These are phyloP conservation scores for Fusarium sp. DNA, from an alignment of 2,329 filamentous ascomycete species.

Conservation along the genomic window DNA sequence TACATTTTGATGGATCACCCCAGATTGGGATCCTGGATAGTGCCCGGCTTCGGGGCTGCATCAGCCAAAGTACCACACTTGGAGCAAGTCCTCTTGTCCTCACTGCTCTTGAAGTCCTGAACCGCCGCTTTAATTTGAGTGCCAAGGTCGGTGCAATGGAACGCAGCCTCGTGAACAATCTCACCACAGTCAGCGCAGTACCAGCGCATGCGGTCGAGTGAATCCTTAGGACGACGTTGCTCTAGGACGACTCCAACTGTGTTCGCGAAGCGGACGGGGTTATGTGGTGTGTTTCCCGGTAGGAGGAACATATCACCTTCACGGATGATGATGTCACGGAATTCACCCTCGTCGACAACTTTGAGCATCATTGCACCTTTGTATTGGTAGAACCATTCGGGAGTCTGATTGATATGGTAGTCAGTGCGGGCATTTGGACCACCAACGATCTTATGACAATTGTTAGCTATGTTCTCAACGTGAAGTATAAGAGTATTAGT, in stretches of 20 bases:
- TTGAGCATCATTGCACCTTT: constrained; percentile 93
- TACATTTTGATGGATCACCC: constrained; percentile 30
- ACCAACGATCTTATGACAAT: constrained; percentile 77
- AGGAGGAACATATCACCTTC: constrained; percentile 96
- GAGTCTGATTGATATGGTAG: constrained; percentile 97
- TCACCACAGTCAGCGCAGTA: constrained; percentile 80
- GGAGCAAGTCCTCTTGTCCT: constrained; percentile 78
- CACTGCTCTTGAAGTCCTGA: constrained; percentile 77
- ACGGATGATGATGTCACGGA: constrained; percentile 87
- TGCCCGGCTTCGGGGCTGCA: constrained; percentile 71
- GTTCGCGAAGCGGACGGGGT: constrained; percentile 91
- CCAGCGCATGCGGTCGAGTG: constrained; percentile 86
- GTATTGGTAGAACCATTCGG: constrained; percentile 99
- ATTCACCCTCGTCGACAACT: constrained; percentile 78
- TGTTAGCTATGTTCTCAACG: background rate
- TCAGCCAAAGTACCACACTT: constrained; percentile 82
- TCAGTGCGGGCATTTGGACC: constrained; percentile 96
- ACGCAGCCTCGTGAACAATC: constrained; percentile 85
- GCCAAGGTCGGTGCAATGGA: constrained; percentile 90
- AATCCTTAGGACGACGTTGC: constrained; percentile 77
- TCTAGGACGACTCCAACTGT: constrained; percentile 96
- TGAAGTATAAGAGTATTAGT: background rate
- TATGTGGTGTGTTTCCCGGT: constrained; percentile 94
- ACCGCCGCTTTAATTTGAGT: constrained; percentile 96
- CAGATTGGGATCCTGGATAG: constrained; percentile 70